phyloP scores from a whole-genome alignment of 2,329 filamentous ascomycete species.

The Paracoccidioides brasiliensis region DNA sequence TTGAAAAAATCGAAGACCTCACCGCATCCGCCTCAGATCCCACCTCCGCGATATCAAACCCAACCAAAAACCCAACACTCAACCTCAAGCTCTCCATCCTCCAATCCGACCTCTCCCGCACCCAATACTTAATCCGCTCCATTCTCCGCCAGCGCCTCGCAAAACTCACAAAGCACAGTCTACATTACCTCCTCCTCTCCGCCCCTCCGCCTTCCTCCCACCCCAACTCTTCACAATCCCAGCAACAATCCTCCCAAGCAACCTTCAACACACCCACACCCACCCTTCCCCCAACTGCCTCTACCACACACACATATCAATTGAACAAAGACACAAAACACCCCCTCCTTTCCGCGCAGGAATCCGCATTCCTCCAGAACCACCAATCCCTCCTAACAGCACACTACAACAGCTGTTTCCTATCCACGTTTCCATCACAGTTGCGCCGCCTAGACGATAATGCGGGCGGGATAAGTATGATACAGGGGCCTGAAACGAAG shows the following conservation, averaged over 20 bases:
- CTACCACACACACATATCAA: neutral
- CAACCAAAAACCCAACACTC: constrained; percentile 74
- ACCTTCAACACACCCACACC: neutral
- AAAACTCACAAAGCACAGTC: constrained; percentile 47
- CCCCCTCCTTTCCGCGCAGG: constrained; percentile 57
- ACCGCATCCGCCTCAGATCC: constrained; percentile 34
- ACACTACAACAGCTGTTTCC: constrained; percentile 77
- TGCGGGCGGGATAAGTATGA: constrained; percentile 80
- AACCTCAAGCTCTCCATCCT: constrained; percentile 91
- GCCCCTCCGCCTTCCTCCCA: constrained; percentile 11
- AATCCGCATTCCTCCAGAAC: constrained; percentile 68
- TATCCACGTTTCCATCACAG: constrained; percentile 63
- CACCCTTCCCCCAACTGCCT: neutral
- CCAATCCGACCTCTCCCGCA: constrained; percentile 89
- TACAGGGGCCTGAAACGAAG: constrained; percentile 73
- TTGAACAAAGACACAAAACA: constrained; percentile 7
- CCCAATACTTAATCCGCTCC: constrained; percentile 78
- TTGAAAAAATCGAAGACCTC: constrained; percentile 54
- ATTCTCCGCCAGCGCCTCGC: constrained; percentile 73
- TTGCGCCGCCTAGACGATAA: constrained; percentile 83
- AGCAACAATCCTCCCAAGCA: neutral
- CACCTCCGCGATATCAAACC: constrained; percentile 37
- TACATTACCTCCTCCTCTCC: constrained; percentile 32
- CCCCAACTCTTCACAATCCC: constrained; percentile 1
- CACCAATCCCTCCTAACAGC: constrained; percentile 74